These are phyloP conservation scores for Glomus cerebriforme DNA, from an alignment of 192 early-diverging fungal species.

Conservation along the genomic window DNA sequence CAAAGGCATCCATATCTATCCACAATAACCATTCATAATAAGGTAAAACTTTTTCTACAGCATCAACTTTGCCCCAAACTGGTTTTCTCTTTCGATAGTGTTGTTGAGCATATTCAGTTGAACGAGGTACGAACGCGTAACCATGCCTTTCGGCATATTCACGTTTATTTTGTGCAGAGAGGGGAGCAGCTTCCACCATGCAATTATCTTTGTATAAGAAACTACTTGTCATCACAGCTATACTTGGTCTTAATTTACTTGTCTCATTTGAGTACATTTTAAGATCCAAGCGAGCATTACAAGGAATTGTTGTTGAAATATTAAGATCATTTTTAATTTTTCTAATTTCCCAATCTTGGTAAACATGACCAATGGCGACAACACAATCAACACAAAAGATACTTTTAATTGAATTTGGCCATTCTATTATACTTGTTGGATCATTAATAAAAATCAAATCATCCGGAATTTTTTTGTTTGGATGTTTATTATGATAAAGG, in stretches of 20 bases:
- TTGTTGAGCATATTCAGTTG: conserved; percentile 55
- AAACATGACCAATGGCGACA: not conserved
- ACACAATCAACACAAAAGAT: not conserved
- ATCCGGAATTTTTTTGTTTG: not conserved
- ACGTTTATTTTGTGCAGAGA: conserved; percentile 55
- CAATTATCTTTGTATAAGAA: conserved; percentile 57
- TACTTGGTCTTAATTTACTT: conserved; percentile 28
- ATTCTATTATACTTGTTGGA: not conserved
- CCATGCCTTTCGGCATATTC: conserved; percentile 51
- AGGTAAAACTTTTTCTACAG: conserved; percentile 54
- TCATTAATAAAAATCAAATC: not conserved
- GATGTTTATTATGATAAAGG: not conserved
- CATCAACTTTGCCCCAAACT: conserved; percentile 64
- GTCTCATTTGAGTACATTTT: conserved; percentile 32
- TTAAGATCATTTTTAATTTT: not conserved
- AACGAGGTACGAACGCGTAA: conserved; percentile 57
- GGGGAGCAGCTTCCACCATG: conserved; percentile 52
- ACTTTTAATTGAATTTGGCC: not conserved
- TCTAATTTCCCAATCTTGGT: not conserved
- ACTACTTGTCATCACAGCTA: conserved; percentile 57
- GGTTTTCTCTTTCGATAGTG: conserved; percentile 43
- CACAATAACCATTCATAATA: conserved; percentile 64
- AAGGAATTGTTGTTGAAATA: conserved; percentile 33
- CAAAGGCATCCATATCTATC: conserved; percentile 63
- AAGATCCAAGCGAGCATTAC: conserved; percentile 37